Conservation (phyloP, 176 grass and related monocot species). For the Aegilops longissima region DNA sequence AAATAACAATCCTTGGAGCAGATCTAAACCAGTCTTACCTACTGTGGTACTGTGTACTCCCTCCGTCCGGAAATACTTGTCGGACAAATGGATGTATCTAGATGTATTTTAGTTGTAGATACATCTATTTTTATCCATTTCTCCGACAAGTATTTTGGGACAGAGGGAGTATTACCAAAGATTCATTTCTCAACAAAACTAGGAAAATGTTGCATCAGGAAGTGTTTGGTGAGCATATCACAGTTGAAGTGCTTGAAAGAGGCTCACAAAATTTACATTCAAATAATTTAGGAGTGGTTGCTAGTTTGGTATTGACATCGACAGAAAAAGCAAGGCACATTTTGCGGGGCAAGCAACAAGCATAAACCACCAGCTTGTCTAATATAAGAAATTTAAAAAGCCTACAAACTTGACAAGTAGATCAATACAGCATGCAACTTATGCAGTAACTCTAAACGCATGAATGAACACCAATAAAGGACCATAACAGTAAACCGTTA, state of each 20-base stretch:
- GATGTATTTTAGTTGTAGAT: no score
- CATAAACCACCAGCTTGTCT: conserved; percentile 4
- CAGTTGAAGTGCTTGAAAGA: neutral
- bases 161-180: neutral
- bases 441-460: neutral
- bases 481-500: neutral
- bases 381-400: neutral
- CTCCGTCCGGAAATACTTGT: no score
- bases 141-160: no score
- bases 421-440: neutral
- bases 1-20: conserved; percentile 1
- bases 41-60: neutral
- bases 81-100: no score
- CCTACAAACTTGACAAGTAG: neutral
- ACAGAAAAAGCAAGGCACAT: neutral
- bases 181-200: conserved; percentile 22
- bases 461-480: no score
- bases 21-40: neutral
- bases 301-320: neutral
- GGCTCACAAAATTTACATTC: neutral
- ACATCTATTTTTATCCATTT: no score
- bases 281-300: neutral
- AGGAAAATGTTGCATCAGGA: neutral
- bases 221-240: neutral
- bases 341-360: neutral